phyloP scores from a whole-genome alignment of 192 early-diverging fungal species.

The Coemansia erecta region DNA sequence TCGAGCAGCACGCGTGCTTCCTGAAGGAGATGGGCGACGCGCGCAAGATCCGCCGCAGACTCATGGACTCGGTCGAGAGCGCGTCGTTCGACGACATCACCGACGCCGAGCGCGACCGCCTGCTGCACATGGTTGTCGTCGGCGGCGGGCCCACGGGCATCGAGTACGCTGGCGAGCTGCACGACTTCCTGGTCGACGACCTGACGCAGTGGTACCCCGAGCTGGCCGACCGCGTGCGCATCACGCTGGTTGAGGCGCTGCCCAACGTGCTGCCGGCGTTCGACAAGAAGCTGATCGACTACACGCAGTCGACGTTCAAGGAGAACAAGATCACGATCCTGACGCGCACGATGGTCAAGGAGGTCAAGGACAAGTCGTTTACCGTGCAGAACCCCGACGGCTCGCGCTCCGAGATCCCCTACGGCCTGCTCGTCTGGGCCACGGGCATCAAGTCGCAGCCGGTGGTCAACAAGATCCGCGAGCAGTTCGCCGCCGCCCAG shows the following conservation, averaged over 20 bases:
- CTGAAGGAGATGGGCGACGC: conserved; percentile 86
- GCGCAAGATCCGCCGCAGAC: conserved; percentile 71
- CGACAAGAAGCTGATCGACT: conserved; percentile 69
- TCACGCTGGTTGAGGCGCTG: conserved; percentile 79
- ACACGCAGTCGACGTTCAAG: conserved; percentile 72
- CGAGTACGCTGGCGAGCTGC: conserved; percentile 71
- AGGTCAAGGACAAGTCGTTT: conserved; percentile 63
- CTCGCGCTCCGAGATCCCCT: conserved; percentile 55
- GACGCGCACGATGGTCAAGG: conserved; percentile 64
- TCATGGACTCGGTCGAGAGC: conserved; percentile 78
- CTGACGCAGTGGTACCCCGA: conserved; percentile 71
- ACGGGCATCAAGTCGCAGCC: conserved; percentile 72
- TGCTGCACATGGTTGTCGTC: conserved; percentile 81
- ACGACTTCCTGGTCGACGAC: conserved; percentile 84
- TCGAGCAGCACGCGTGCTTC: conserved; percentile 79
- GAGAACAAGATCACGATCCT: conserved; percentile 75
- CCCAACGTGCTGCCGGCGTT: conserved; percentile 75
- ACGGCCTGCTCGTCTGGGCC: conserved; percentile 73
- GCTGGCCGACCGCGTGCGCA: conserved; percentile 59
- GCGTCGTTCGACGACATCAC: conserved; percentile 68
- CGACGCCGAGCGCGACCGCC: conserved; percentile 59
- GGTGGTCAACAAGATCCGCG: conserved; percentile 54
- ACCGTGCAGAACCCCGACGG: conserved; percentile 58
- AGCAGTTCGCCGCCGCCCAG: conserved; percentile 38
- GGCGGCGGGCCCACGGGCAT: conserved; percentile 87